Evolutionary conservation across 305 asterid genomes (phyloP).

Genomic region (Nicotiana rustica): DNA sequence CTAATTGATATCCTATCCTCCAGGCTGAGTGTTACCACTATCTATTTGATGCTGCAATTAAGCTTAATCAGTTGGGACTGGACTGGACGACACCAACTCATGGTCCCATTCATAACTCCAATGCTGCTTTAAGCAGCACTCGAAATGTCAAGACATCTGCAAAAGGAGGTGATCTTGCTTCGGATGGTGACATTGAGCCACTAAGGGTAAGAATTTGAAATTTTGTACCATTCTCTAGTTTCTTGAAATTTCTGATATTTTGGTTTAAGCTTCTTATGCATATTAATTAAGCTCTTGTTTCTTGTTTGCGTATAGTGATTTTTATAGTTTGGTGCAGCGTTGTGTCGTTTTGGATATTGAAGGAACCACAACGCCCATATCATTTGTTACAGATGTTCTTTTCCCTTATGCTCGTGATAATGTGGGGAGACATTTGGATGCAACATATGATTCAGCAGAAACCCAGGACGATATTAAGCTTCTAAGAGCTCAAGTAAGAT

Average conservation of each 20-base stretch:
- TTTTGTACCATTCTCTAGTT: constrained; percentile 2
- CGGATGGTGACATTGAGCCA: constrained; percentile 53
- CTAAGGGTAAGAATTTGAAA: constrained; percentile 57
- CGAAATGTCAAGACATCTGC: constrained; percentile 45
- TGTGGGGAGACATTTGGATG: constrained; percentile 87
- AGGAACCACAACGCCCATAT: constrained; percentile 98
- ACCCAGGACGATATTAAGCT: constrained; percentile 86
- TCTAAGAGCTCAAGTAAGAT: constrained; percentile 77
- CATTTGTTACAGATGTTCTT: constrained; percentile 88
- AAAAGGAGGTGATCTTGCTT: constrained; percentile 48
- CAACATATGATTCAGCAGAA: constrained; percentile 72
- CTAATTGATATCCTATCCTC: constrained; percentile 18
- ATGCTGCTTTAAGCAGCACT: constrained; percentile 46
- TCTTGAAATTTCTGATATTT: constrained; percentile 6
- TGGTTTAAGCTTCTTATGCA: background rate
- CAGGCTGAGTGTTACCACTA: constrained; percentile 90
- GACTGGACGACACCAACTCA: constrained; percentile 87
- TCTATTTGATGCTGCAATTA: constrained; percentile 90
- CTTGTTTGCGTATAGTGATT: background rate
- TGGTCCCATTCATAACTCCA: constrained; percentile 60
- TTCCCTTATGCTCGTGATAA: constrained; percentile 93
- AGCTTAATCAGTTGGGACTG: constrained; percentile 82
- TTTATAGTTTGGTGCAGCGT: constrained; percentile 54
- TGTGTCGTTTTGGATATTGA: constrained; percentile 95
- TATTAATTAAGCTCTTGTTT: background rate